A percentile compares a stretch with the other conserved stretches of the same genome.
These are phyloP conservation scores for Liriodendron chinense DNA, from an alignment of 164 flowering plant species.

Conservation along the genomic window DNA sequence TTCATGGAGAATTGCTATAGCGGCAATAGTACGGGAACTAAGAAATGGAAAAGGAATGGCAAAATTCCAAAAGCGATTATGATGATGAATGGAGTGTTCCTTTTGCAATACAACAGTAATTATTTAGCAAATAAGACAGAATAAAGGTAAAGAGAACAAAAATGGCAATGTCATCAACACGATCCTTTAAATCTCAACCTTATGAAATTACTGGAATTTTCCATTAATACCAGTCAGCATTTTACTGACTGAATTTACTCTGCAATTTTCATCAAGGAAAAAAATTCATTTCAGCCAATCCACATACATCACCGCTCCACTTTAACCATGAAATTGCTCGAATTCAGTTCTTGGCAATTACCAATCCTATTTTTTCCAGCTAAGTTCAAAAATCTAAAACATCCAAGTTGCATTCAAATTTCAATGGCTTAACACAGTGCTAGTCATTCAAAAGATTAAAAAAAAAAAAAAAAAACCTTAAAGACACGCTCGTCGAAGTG, in stretches of 20 bases:
- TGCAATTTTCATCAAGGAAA: too few relatives aligned
- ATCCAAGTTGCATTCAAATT: not conserved
- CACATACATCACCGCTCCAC: not conserved
- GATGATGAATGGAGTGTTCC: not conserved
- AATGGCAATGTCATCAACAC: too few relatives aligned
- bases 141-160: too few relatives aligned
- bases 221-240: too few relatives aligned
- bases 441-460: too few relatives aligned
- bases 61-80: not conserved
- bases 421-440: not conserved
- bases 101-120: not conserved
- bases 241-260: too few relatives aligned
- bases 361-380: not conserved
- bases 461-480: slow-evolving; percentile 46
- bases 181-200: too few relatives aligned
- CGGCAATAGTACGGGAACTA: not conserved
- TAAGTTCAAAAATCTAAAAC: not conserved
- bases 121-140: too few relatives aligned
- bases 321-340: not conserved
- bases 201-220: too few relatives aligned
- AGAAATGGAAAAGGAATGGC: not conserved
- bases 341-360: not conserved
- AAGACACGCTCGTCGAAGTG: slow-evolving; percentile 65
- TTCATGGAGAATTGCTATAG: not conserved
- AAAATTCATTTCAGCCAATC: too few relatives aligned